Evolutionary conservation across 208 protist species (phyloP).

Genomic region (Polymyxa betae): DNA sequence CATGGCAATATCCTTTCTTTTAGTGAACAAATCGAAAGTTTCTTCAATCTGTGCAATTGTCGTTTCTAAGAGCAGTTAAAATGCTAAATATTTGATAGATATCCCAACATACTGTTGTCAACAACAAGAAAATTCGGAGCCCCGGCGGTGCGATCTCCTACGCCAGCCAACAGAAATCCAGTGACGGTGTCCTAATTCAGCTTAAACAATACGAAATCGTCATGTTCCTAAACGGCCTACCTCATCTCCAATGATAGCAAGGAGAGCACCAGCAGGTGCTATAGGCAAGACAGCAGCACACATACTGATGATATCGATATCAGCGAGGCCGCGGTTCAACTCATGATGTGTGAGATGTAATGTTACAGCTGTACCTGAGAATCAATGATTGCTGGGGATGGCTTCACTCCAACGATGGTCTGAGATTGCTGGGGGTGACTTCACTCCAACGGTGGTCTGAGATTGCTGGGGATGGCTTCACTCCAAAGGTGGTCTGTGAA

Average conservation of each 20-base stretch:
- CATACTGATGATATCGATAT: not conserved
- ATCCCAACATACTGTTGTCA: slow-evolving; percentile 1
- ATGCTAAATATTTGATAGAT: not conserved
- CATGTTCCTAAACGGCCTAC: not conserved
- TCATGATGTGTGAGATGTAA: no score
- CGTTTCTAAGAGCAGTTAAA: slow-evolving; percentile 34
- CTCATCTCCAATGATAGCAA: slow-evolving; percentile 44
- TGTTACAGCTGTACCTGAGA: no score
- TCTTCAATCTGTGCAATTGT: not conserved
- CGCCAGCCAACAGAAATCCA: slow-evolving; percentile 53
- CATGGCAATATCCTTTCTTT: slow-evolving; percentile 44
- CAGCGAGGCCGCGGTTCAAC: no score
- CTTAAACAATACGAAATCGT: not conserved
- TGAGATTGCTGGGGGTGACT: no score
- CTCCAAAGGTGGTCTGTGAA: no score
- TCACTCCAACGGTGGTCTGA: no score
- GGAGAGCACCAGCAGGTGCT: not conserved
- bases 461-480: no score
- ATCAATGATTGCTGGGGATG: no score
- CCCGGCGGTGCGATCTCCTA: not conserved
- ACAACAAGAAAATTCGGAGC: slow-evolving; percentile 42
- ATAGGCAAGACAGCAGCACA: not conserved
- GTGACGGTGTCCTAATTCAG: slow-evolving; percentile 51
- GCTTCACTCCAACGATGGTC: no score
- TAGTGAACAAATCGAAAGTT: slow-evolving; percentile 4